Conservation (phyloP, 306 rosid species). For the Cucumis melo region DNA sequence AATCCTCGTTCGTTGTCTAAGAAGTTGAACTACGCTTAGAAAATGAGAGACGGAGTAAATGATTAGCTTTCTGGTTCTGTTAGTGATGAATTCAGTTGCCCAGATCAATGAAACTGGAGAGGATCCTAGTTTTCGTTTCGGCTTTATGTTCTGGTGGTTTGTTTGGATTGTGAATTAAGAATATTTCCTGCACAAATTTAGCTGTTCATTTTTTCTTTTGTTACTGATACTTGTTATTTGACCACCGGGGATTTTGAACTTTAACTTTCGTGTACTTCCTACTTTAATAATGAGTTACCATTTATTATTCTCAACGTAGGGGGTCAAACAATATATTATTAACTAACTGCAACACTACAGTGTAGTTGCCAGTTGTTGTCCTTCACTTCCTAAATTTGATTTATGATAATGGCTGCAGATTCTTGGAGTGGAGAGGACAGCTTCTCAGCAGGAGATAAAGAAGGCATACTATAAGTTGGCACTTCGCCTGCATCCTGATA, state of each 20-base stretch:
- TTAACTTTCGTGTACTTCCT: neutral
- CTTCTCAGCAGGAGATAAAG: conserved; percentile 82
- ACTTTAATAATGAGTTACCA: neutral
- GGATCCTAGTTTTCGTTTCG: neutral
- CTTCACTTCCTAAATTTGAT: neutral
- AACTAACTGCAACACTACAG: neutral
- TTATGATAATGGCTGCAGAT: conserved; percentile 20
- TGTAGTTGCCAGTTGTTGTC: neutral
- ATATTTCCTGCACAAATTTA: neutral
- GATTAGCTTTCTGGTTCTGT: neutral
- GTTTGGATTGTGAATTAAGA: neutral
- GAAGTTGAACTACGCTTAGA: neutral
- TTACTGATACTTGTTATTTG: neutral
- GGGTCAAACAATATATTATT: neutral
- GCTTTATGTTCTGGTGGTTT: neutral
- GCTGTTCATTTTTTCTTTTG: neutral
- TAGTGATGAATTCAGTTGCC: neutral
- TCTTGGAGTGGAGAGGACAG: conserved; percentile 73
- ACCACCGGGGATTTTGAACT: neutral
- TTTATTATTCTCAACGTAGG: neutral
- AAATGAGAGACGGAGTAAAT: neutral
- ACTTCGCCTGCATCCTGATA: conserved; percentile 87
- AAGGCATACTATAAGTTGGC: conserved; percentile 87
- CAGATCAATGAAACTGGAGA: neutral
- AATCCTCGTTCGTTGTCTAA: neutral